Evolutionary conservation across 1,284 basidiomycete species (phyloP).

Genomic region (Hymenochaete sp.): DNA sequence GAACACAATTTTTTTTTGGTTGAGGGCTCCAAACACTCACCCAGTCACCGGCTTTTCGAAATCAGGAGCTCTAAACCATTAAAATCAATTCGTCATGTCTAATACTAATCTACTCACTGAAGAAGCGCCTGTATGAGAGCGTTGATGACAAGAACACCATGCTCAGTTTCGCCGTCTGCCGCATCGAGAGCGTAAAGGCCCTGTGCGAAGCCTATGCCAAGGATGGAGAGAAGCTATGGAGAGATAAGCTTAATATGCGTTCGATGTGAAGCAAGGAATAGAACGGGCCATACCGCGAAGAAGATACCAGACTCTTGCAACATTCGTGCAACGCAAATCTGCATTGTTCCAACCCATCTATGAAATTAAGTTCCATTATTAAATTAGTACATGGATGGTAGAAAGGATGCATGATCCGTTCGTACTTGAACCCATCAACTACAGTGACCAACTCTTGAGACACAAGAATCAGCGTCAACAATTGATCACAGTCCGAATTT

Average conservation of each 20-base stretch:
- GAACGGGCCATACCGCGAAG: slow-evolving; percentile 55
- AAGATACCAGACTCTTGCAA: slow-evolving; percentile 89
- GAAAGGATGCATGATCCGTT: neutral
- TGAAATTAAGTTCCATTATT: slow-evolving; percentile 5
- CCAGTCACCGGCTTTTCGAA: slow-evolving; percentile 38
- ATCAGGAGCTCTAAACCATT: slow-evolving; percentile 56
- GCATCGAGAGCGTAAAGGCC: slow-evolving; percentile 85
- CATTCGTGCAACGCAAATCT: slow-evolving; percentile 84
- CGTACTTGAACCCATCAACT: slow-evolving; percentile 74
- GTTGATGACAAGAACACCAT: slow-evolving; percentile 53
- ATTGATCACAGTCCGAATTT: slow-evolving; percentile 5
- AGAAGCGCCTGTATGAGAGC: slow-evolving; percentile 75
- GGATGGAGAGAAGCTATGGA: slow-evolving; percentile 62
- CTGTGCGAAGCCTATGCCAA: slow-evolving; percentile 80
- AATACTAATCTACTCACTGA: slow-evolving; percentile 39
- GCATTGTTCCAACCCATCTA: slow-evolving; percentile 77
- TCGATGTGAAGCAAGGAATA: slow-evolving; percentile 11
- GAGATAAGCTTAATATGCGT: slow-evolving; percentile 14
- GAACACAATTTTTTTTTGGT: neutral
- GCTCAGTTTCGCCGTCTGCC: slow-evolving; percentile 71
- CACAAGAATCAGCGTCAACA: slow-evolving; percentile 8
- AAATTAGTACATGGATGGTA: neutral
- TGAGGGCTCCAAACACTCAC: neutral
- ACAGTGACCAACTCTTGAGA: slow-evolving; percentile 66
- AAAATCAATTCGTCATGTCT: slow-evolving; percentile 2